phyloP scores from a whole-genome alignment of 164 flowering plant species.

The Houttuynia cordata region DNA sequence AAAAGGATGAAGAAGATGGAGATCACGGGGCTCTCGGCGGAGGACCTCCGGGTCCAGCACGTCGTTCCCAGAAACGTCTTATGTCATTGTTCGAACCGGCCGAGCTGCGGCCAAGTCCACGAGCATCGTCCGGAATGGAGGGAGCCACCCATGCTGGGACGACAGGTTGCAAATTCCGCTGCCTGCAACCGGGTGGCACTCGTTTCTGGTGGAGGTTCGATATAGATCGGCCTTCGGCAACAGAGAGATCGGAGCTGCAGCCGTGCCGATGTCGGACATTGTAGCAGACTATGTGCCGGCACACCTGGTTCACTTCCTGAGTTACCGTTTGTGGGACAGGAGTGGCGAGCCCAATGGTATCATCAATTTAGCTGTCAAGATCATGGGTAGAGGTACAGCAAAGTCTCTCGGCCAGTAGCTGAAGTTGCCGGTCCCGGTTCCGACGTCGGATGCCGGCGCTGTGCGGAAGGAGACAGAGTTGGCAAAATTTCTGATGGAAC shows the following conservation, averaged over 20 bases:
- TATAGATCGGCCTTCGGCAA: not conserved
- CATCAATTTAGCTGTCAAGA: not conserved
- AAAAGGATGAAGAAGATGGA: not conserved
- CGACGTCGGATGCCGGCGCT: not conserved
- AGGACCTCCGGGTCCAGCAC: not conserved
- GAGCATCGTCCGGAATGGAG: not conserved
- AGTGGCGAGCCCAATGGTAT: not conserved
- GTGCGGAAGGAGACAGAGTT: too few species aligned
- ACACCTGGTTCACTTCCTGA: slow-evolving; percentile 2
- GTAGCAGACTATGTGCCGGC: slow-evolving; percentile 4
- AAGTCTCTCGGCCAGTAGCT: not conserved
- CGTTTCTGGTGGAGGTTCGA: not conserved
- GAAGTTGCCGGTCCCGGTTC: not conserved
- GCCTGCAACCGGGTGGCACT: not conserved
- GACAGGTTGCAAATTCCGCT: not conserved
- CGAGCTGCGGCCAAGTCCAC: not conserved
- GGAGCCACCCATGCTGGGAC: not conserved
- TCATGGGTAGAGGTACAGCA: not conserved
- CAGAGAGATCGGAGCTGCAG: not conserved
- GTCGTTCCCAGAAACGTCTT: not conserved
- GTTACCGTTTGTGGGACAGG: slow-evolving; percentile 4
- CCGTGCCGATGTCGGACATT: slow-evolving; percentile 4
- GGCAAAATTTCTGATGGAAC: not conserved
- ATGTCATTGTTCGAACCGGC: not conserved
- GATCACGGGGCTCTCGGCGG: not conserved